Evolutionary conservation across 148 eudicot genomes (phyloP).

Genomic region (Nepenthes gracilis): DNA sequence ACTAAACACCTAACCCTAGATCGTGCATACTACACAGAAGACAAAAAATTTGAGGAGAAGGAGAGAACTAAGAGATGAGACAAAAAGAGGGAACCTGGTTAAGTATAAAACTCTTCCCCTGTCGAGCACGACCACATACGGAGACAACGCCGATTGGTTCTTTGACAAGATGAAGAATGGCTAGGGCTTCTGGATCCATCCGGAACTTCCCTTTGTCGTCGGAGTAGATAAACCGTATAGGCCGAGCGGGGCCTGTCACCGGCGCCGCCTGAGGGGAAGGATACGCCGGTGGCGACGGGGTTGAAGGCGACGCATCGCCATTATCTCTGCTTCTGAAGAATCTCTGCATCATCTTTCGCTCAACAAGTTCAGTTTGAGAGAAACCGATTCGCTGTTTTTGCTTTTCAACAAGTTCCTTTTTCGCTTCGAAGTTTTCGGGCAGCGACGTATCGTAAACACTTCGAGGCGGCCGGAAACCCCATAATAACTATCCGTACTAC

Average conservation of each 20-base stretch:
- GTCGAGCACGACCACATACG: constrained; percentile 98
- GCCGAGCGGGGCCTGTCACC: constrained; percentile 25
- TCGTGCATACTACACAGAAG: background rate
- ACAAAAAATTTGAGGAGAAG: too few relatives aligned
- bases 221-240: constrained; percentile 77
- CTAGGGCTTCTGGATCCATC: constrained; percentile 90
- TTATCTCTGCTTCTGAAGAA: background rate
- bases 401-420: too few relatives aligned
- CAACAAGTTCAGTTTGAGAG: too few relatives aligned
- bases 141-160: constrained; percentile 88
- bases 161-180: constrained; percentile 75
- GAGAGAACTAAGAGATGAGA: too few relatives aligned
- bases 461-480: too few relatives aligned
- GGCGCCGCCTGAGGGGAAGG: background rate
- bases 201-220: constrained; percentile 83
- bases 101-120: constrained; percentile 76
- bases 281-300: background rate
- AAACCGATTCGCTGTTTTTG: too few relatives aligned
- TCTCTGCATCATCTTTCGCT: background rate
- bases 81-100: constrained; percentile 53
- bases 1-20: background rate
- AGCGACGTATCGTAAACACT: too few relatives aligned
- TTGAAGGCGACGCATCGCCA: background rate
- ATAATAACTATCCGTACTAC: too few relatives aligned
- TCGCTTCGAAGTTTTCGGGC: too few relatives aligned